Conservation (phyloP, 2,329 filamentous ascomycete species). For the Clonostachys chloroleuca region DNA sequence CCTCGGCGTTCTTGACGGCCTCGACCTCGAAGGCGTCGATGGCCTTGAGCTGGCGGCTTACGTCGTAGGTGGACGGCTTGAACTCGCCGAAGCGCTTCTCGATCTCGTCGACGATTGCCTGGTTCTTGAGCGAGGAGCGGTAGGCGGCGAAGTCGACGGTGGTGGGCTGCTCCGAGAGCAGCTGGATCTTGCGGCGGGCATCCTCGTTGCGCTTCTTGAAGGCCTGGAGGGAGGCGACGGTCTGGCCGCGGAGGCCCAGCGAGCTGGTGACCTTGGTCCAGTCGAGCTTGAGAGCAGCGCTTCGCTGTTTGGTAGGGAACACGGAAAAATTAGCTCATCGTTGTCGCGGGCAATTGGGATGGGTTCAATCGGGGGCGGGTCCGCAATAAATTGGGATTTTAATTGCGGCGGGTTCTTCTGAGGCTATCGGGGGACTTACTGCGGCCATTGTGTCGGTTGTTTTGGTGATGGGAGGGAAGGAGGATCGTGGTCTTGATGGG, state of each 20-base stretch:
- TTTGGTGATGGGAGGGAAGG: constrained; percentile 37
- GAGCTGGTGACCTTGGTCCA: constrained; percentile 93
- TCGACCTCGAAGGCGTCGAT: constrained; percentile 98
- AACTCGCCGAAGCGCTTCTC: constrained; percentile 91
- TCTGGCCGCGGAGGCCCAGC: constrained; percentile 94
- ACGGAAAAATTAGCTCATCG: constrained; percentile 53
- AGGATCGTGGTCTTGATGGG: constrained; percentile 39
- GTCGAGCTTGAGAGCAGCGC: constrained; percentile 98
- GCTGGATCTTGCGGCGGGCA: constrained; percentile 86
- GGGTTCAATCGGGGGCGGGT: background rate
- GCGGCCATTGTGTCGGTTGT: constrained; percentile 60
- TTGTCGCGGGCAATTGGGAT: constrained; percentile 3
- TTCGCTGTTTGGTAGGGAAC: constrained; percentile 60
- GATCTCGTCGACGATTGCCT: constrained; percentile 91
- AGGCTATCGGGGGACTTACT: constrained; percentile 45
- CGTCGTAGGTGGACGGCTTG: constrained; percentile 91
- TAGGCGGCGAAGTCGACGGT: constrained; percentile 92
- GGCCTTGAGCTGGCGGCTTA: constrained; percentile 90
- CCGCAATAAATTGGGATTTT: background rate
- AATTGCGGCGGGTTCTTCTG: background rate
- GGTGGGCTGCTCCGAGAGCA: constrained; percentile 79
- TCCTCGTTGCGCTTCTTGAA: constrained; percentile 99
- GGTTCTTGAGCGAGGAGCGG: constrained; percentile 91
- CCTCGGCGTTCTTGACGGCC: constrained; percentile 93
- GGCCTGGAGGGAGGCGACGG: constrained; percentile 81